phyloP scores from a whole-genome alignment of 768 basidiomycete species.

The Agaricus sinodeliciosus region DNA sequence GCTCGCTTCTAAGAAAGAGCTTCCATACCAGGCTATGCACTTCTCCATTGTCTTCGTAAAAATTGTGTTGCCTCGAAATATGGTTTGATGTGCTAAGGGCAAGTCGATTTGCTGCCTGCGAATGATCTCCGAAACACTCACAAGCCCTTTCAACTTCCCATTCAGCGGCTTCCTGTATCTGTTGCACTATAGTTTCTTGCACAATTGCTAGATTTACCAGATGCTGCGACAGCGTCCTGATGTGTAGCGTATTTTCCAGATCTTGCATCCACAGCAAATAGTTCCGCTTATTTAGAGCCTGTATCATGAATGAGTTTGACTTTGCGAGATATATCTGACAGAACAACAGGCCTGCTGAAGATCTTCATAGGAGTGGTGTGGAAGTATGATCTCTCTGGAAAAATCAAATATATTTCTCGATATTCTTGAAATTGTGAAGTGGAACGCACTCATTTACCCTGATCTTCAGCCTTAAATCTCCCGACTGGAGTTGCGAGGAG shows the following conservation, averaged over 20 bases:
- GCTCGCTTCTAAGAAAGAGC: conserved; percentile 71
- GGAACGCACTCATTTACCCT: conserved; percentile 65
- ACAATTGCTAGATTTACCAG: conserved; percentile 67
- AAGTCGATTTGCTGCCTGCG: background rate
- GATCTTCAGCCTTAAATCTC: conserved; percentile 70
- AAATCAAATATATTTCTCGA: conserved; percentile 8
- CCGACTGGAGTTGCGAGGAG: conserved; percentile 52
- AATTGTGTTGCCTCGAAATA: conserved; percentile 64
- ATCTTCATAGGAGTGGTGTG: conserved; percentile 53
- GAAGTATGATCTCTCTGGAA: conserved; percentile 72
- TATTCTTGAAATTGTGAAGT: background rate
- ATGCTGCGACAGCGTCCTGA: conserved; percentile 55
- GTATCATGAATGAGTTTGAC: background rate
- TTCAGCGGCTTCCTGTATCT: conserved; percentile 63
- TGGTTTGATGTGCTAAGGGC: conserved; percentile 62
- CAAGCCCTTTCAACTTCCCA: conserved; percentile 70
- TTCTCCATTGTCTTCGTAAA: conserved; percentile 73
- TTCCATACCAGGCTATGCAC: conserved; percentile 80
- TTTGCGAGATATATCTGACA: background rate
- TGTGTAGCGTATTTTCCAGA: conserved; percentile 57
- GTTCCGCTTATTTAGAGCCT: conserved; percentile 39
- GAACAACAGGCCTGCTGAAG: conserved; percentile 46
- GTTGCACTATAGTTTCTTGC: conserved; percentile 55
- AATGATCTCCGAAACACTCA: conserved; percentile 20
- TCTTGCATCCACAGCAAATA: conserved; percentile 72